These are phyloP conservation scores for Talaromyces piceae DNA, from an alignment of 2,329 filamentous ascomycete genomes.

Conservation along the genomic window DNA sequence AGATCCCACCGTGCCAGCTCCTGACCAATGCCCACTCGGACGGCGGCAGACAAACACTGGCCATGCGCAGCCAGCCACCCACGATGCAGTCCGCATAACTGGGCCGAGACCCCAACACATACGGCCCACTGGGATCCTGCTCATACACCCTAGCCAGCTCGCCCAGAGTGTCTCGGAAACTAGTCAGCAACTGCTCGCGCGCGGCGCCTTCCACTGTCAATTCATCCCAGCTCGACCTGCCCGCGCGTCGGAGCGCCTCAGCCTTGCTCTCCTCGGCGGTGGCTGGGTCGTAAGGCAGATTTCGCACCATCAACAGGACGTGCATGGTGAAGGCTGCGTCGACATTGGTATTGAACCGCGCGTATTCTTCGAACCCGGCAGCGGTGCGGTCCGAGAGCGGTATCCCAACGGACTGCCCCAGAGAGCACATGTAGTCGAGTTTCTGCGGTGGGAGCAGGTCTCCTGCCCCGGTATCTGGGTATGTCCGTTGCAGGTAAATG, in stretches of 20 bases:
- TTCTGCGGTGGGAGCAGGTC: slow-evolving; percentile 42
- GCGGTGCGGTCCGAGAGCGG: slow-evolving; percentile 32
- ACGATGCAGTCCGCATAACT: slow-evolving; percentile 53
- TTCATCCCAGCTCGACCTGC: slow-evolving; percentile 34
- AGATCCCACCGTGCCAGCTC: slow-evolving; percentile 46
- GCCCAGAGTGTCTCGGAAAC: slow-evolving; percentile 37
- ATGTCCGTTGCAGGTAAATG: slow-evolving; percentile 48
- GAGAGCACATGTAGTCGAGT: slow-evolving; percentile 29
- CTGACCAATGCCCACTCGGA: slow-evolving; percentile 43
- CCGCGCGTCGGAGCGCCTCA: slow-evolving; percentile 44
- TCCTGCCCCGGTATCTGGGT: slow-evolving; percentile 39
- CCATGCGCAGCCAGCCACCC: slow-evolving; percentile 49
- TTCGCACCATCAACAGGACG: slow-evolving; percentile 32
- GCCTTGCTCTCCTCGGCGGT: slow-evolving; percentile 39
- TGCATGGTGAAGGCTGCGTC: slow-evolving; percentile 49
- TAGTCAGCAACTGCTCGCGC: slow-evolving; percentile 30
- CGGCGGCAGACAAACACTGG: slow-evolving; percentile 31
- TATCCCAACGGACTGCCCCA: slow-evolving; percentile 22
- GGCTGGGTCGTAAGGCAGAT: slow-evolving; percentile 46
- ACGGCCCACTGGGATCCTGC: slow-evolving; percentile 39
- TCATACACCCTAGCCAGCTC: slow-evolving; percentile 38
- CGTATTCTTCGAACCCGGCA: slow-evolving; percentile 31
- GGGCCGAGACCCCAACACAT: slow-evolving; percentile 39
- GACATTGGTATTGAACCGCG: slow-evolving; percentile 47
- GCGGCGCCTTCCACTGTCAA: slow-evolving; percentile 33